phyloP scores from a whole-genome alignment of 352 stramenopile species.

The Pythium guiyangense region DNA sequence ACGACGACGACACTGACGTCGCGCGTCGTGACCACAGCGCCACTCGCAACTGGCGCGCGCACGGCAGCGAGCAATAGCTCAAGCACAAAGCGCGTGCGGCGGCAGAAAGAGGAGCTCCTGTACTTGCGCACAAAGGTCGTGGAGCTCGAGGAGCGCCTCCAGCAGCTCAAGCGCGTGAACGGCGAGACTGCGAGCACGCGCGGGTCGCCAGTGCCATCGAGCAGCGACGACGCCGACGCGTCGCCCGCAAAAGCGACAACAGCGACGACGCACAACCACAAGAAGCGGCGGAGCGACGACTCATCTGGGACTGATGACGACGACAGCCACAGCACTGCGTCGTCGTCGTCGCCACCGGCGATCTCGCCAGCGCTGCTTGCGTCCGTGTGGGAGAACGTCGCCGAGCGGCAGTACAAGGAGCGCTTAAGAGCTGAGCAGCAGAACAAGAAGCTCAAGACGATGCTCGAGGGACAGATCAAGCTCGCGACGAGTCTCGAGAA shows the following conservation, averaged over 20 bases:
- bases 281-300: constrained; percentile 1
- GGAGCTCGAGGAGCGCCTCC: constrained; percentile 16
- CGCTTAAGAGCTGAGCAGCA: constrained; percentile 21
- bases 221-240: constrained; percentile 6
- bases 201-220: constrained; percentile 6
- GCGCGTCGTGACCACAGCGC: neutral
- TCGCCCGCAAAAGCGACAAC: neutral
- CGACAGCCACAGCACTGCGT: neutral
- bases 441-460: constrained; percentile 24
- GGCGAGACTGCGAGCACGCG: constrained; percentile 3
- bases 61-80: constrained; percentile 3
- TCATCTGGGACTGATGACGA: constrained; percentile 5
- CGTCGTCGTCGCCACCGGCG: constrained; percentile 9
- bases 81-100: constrained; percentile 17
- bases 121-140: constrained; percentile 16
- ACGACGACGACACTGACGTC: neutral
- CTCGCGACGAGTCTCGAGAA: constrained; percentile 20
- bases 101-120: constrained; percentile 20
- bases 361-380: constrained; percentile 17
- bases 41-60: neutral
- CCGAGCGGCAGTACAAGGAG: constrained; percentile 18
- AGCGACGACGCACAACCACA: neutral
- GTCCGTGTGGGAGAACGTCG: constrained; percentile 27
- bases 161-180: constrained; percentile 17
- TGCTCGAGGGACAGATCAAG: constrained; percentile 27